These are phyloP conservation scores for Xylogone sp. DNA, from an alignment of 2,329 filamentous ascomycete genomes.

Conservation along the genomic window DNA sequence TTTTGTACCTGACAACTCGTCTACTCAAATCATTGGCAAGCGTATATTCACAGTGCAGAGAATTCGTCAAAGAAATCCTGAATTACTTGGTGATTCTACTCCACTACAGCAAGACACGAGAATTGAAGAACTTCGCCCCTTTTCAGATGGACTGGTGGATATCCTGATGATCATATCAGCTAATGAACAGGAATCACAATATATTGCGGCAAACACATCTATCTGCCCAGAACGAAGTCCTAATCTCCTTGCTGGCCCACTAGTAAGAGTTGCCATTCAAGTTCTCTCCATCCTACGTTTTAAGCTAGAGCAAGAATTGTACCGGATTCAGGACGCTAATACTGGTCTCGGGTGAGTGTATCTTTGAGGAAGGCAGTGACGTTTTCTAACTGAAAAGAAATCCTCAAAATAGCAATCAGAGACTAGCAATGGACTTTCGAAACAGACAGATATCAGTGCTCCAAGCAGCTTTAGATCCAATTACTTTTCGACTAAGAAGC, in stretches of 20 bases:
- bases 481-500: not conserved
- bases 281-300: conserved; percentile 10
- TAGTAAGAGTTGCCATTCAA: conserved; percentile 14
- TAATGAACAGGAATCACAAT: conserved; percentile 4
- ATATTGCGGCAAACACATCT: conserved; percentile 8
- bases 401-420: conserved; percentile 19
- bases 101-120: not conserved
- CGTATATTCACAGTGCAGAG: conserved; percentile 20
- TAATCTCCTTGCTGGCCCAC: conserved; percentile 7
- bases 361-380: too few relatives aligned
- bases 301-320: conserved; percentile 17
- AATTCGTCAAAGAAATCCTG: not conserved
- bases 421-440: conserved; percentile 19
- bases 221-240: conserved; percentile 15
- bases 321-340: conserved; percentile 8
- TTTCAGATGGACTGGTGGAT: conserved; percentile 23
- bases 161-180: conserved; percentile 19
- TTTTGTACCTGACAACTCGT: conserved; percentile 4
- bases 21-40: conserved; percentile 14
- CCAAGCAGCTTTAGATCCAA: conserved; percentile 1
- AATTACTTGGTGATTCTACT: not conserved
- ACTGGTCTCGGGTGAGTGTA: conserved; percentile 8
- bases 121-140: conserved; percentile 7
- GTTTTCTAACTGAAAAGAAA: too few relatives aligned
- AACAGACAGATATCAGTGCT: conserved; percentile 15